These are phyloP conservation scores for Paecilomyces dactylethromorphus DNA, from an alignment of 2,329 filamentous ascomycete genomes.

Conservation along the genomic window DNA sequence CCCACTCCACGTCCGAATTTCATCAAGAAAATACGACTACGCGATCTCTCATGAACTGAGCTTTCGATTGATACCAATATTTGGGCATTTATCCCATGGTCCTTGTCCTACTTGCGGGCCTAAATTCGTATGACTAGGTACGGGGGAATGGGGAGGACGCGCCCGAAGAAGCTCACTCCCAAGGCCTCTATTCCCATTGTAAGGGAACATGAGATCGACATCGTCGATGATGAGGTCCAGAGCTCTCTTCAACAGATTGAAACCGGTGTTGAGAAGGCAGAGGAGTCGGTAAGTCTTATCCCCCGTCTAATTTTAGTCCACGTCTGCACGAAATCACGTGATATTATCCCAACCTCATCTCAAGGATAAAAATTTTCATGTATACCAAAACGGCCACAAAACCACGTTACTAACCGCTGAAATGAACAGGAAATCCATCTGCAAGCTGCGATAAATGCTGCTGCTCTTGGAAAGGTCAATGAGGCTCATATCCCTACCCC, in stretches of 20 bases:
- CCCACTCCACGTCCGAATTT: constrained; percentile 43
- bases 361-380: constrained; percentile 21
- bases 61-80: constrained; percentile 61
- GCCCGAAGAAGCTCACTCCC: constrained; percentile 70
- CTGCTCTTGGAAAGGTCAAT: constrained; percentile 53
- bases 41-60: constrained; percentile 49
- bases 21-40: constrained; percentile 51
- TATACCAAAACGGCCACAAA: constrained; percentile 6
- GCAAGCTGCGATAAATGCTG: constrained; percentile 70
- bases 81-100: constrained; percentile 47
- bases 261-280: constrained; percentile 92
- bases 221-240: constrained; percentile 78
- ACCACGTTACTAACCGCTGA: constrained; percentile 12
- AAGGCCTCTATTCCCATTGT: constrained; percentile 84
- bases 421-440: constrained; percentile 79
- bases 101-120: constrained; percentile 29
- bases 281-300: constrained; percentile 80
- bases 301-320: constrained; percentile 22
- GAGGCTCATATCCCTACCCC: constrained; percentile 63
- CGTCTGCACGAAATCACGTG: constrained; percentile 33
- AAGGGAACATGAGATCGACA: constrained; percentile 84
- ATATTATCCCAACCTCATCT: constrained; percentile 21
- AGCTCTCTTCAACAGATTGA: constrained; percentile 78
- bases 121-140: constrained; percentile 39
- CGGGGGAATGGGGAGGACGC: constrained; percentile 42